Evolutionary conservation across 2,329 filamentous ascomycete genomes (phyloP).

Genomic region (Diaporthe ampelina): DNA sequence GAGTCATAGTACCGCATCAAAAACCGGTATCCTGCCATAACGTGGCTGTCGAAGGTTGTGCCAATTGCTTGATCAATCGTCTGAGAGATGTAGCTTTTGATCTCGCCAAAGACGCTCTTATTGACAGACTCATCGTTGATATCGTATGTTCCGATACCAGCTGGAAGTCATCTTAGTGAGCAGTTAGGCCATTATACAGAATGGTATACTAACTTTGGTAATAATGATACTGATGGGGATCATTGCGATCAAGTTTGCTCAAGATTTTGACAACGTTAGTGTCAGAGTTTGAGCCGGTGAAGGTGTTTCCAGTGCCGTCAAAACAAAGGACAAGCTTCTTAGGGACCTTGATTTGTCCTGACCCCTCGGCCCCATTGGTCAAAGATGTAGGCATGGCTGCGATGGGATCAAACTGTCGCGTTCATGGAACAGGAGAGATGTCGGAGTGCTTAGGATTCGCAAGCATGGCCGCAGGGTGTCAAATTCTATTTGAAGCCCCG

Average conservation of each 20-base stretch:
- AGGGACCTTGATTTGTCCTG: slow-evolving; percentile 29
- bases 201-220: slow-evolving; percentile 56
- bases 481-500: background rate
- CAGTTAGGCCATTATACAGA: slow-evolving; percentile 37
- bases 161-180: slow-evolving; percentile 43
- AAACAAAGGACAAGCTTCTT: slow-evolving; percentile 63
- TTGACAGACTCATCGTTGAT: slow-evolving; percentile 58
- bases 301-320: slow-evolving; percentile 63
- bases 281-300: slow-evolving; percentile 61
- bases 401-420: background rate
- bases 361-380: background rate
- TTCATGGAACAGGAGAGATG: background rate
- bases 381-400: background rate
- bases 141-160: slow-evolving; percentile 66
- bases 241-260: slow-evolving; percentile 59
- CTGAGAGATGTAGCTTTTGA: slow-evolving; percentile 54
- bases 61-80: slow-evolving; percentile 60
- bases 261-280: slow-evolving; percentile 68
- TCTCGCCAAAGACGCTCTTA: slow-evolving; percentile 51
- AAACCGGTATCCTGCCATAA: slow-evolving; percentile 67
- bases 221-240: slow-evolving; percentile 61
- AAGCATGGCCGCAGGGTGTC: background rate
- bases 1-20: slow-evolving; percentile 66
- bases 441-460: background rate
- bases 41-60: slow-evolving; percentile 64